Evolutionary conservation across 225 moss, liverwort and hornwort species (phyloP), one percentile per base, ranked within the genome.

Genomic region (Antitrichia curtipendula): DNA sequence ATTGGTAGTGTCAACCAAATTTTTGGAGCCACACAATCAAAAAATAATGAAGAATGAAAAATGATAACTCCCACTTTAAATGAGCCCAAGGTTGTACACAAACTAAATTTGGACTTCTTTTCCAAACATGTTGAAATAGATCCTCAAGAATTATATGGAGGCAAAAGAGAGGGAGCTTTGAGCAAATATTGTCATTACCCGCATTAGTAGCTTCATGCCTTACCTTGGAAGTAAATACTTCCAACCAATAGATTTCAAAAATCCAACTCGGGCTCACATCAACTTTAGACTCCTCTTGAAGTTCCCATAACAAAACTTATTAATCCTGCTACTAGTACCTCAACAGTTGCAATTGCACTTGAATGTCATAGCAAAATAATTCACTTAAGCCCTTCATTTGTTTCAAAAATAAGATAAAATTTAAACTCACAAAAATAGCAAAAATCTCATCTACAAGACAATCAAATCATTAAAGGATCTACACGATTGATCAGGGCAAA

Each of bases 191-290:
- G 54, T 57, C 31, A 29, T n/a, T n/a, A n/a, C n/a, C n/a, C 16
- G 11, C 43, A 63, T 29, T 11, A 54, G 16, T 25, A 68, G 36
- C 61, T 69, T 93, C 89, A 91, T 66, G 91, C 62, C 47, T 86
- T 91, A 59, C 92, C 92, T 88, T 94, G 90, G 31, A 91, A 83
- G 54, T 90, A 90, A 23, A 93, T 93, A 83, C 94, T 95, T 13
- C 93, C 94, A 58, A 93, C 91, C 95, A 95, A 92, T 6, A 94
- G 90, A 90, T 88, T 93, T 95, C 90, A 93, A 93, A 85, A 95
- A 95, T 34, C 91, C 82, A 73, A 95, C 94, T 78, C 94, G 90
- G 25, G 91, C 85, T 83, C 92, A 93, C 95, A 95, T 96, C 81
- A 93, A 88, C 90, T 85, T 59, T 91, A n/a, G 94, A 86, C 95